A percentile compares a stretch with the other conserved stretches of the same genome.
These are phyloP conservation scores for Metschnikowia shivogae DNA, from an alignment of 805 yeast species.

Conservation along the genomic window DNA sequence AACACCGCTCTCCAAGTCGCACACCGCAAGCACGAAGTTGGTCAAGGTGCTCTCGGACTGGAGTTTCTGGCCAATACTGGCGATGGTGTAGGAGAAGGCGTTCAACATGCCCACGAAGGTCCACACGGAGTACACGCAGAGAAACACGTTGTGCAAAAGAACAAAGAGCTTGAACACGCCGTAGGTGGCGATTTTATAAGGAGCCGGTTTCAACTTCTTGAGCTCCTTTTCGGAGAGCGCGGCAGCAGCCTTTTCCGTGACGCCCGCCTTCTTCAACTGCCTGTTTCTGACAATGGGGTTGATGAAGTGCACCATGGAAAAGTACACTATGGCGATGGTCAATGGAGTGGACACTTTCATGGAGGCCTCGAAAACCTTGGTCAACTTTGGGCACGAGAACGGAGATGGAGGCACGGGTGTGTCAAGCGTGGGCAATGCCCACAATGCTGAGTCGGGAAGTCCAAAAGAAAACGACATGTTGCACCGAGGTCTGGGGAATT, in stretches of 20 bases:
- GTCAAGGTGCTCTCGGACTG: constrained; percentile 28
- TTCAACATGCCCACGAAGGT: constrained; percentile 62
- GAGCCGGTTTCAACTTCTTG: constrained; percentile 49
- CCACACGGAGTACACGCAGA: constrained; percentile 68
- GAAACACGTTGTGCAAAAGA: constrained; percentile 54
- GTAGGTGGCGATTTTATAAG: constrained; percentile 45
- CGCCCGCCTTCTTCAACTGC: constrained; percentile 34
- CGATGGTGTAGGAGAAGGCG: constrained; percentile 43
- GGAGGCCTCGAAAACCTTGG: constrained; percentile 34
- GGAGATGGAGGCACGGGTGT: constrained; percentile 35
- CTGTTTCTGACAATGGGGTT: constrained; percentile 47
- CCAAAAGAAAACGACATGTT: constrained; percentile 26
- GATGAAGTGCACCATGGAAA: constrained; percentile 50
- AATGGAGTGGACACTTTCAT: constrained; percentile 53
- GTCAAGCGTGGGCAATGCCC: constrained; percentile 27
- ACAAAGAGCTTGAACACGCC: constrained; percentile 50
- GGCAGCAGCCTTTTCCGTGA: constrained; percentile 16
- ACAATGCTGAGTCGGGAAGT: constrained; percentile 30
- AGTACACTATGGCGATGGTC: constrained; percentile 55
- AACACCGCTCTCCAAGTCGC: constrained; percentile 57
- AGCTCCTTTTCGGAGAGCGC: constrained; percentile 18
- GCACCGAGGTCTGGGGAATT: not conserved
- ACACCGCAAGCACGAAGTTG: constrained; percentile 56
- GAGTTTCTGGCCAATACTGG: constrained; percentile 13
- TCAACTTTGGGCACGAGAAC: constrained; percentile 27